These are phyloP conservation scores for Fonsecaea monophora DNA, from an alignment of 2,329 filamentous ascomycete genomes.

Conservation along the genomic window DNA sequence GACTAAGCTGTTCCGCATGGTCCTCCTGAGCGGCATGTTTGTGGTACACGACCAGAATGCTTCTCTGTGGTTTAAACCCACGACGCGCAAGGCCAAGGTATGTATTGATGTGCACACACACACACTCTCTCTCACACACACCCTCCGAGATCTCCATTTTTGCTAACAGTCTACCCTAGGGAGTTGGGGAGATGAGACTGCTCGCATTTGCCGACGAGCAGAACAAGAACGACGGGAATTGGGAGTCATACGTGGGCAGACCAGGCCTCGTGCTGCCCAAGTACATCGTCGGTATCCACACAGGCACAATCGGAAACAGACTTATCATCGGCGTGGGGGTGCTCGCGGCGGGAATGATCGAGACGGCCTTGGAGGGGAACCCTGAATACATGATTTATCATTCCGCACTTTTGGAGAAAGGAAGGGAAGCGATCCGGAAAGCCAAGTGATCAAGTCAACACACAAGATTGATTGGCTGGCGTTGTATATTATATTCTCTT, in stretches of 20 bases:
- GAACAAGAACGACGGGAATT: neutral
- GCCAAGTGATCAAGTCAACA: neutral
- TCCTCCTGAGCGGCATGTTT: conserved; percentile 28
- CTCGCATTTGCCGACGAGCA: conserved; percentile 9
- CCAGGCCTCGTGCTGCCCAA: conserved; percentile 21
- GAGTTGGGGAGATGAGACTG: conserved; percentile 12
- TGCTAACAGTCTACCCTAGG: neutral
- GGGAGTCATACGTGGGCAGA: conserved; percentile 25
- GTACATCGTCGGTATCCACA: neutral
- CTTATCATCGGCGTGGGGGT: conserved; percentile 19
- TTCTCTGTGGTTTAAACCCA: conserved; percentile 22
- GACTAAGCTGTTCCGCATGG: conserved; percentile 22
- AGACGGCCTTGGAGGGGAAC: conserved; percentile 18
- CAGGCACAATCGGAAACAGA: conserved; percentile 9
- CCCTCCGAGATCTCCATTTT: neutral
- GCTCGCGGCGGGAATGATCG: conserved; percentile 23
- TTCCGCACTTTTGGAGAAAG: conserved; percentile 8
- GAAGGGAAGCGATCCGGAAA: conserved; percentile 5
- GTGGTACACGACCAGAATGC: conserved; percentile 21
- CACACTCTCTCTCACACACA: neutral
- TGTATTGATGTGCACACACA: neutral
- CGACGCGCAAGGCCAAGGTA: conserved; percentile 11
- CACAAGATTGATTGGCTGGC: neutral
- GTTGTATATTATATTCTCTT: neutral
- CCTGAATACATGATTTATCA: conserved; percentile 13